Conservation (phyloP, 169 alveolate species). For the Plasmodium vivax region DNA sequence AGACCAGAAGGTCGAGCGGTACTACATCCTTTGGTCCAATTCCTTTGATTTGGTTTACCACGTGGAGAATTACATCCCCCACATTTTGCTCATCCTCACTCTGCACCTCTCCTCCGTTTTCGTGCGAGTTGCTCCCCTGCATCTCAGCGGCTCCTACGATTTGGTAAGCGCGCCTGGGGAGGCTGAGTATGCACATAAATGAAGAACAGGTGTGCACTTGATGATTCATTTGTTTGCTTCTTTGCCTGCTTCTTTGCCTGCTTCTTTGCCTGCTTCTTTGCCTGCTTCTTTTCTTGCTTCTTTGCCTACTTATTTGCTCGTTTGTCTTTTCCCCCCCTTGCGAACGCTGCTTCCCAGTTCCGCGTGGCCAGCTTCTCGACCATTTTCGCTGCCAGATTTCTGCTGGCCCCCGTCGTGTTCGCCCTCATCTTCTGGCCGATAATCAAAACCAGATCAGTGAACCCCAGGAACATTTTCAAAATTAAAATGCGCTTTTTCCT, state of each 20-base stretch:
- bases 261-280: too few relatives aligned
- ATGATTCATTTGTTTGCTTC: too few relatives aligned
- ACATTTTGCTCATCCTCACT: constrained; percentile 14
- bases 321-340: not conserved
- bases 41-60: constrained; percentile 44
- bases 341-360: constrained; percentile 7
- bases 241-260: too few relatives aligned
- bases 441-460: constrained; percentile 36
- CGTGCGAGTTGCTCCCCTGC: constrained; percentile 52
- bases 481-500: constrained; percentile 37
- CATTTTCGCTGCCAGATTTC: constrained; percentile 21
- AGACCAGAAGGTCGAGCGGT: constrained; percentile 61
- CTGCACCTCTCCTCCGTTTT: constrained; percentile 19
- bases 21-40: constrained; percentile 67
- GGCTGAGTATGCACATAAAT: too few relatives aligned
- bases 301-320: too few relatives aligned
- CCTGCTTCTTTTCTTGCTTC: too few relatives aligned
- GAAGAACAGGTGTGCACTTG: too few relatives aligned
- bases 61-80: constrained; percentile 48
- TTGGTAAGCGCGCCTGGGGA: not conserved
- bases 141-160: constrained; percentile 11
- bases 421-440: constrained; percentile 25
- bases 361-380: constrained; percentile 4
- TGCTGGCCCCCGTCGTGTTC: not conserved
- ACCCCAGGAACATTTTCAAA: constrained; percentile 13